Percentiles rank a stretch among this genome's conserved stretches.
These are phyloP conservation scores for Penicillium sumatraense DNA, from an alignment of 2,329 filamentous ascomycete genomes.

Conservation along the genomic window DNA sequence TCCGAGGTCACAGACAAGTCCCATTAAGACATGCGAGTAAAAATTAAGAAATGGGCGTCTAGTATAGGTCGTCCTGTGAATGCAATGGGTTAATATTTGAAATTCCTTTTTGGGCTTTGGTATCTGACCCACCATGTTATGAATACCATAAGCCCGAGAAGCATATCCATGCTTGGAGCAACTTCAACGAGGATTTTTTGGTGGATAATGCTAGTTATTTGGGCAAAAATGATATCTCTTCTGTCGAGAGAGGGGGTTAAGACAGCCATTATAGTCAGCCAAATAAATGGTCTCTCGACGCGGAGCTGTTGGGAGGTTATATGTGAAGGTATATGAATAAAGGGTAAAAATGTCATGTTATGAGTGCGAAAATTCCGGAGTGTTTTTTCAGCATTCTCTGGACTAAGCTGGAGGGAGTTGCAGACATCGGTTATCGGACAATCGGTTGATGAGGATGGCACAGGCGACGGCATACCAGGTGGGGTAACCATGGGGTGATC, in stretches of 20 bases:
- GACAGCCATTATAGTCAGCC: conserved; percentile 45
- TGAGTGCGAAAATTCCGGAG: conserved; percentile 24
- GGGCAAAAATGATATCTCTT: conserved; percentile 19
- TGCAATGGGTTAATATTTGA: not conserved
- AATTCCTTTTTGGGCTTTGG: not conserved
- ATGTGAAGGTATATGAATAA: conserved; percentile 25
- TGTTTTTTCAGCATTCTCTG: conserved; percentile 22
- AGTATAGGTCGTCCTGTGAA: conserved; percentile 24
- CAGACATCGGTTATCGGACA: conserved; percentile 14
- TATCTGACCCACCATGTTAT: conserved; percentile 22
- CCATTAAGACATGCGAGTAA: conserved; percentile 28
- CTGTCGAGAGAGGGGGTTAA: conserved; percentile 18
- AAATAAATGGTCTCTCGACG: conserved; percentile 42
- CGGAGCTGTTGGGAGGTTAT: conserved; percentile 34
- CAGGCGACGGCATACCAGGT: conserved; percentile 9
- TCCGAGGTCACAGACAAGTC: conserved; percentile 28
- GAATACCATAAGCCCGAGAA: conserved; percentile 27
- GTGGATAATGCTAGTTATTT: conserved; percentile 25
- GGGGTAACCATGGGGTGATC: not conserved
- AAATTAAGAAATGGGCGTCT: conserved; percentile 24
- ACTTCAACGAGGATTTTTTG: conserved; percentile 26
- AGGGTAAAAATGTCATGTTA: conserved; percentile 36
- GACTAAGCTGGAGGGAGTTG: conserved; percentile 17
- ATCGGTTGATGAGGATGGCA: conserved; percentile 2
- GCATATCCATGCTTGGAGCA: conserved; percentile 24